Evolutionary conservation across 805 yeast genomes (phyloP).

Genomic region (Zygosaccharomyces bisporus): DNA sequence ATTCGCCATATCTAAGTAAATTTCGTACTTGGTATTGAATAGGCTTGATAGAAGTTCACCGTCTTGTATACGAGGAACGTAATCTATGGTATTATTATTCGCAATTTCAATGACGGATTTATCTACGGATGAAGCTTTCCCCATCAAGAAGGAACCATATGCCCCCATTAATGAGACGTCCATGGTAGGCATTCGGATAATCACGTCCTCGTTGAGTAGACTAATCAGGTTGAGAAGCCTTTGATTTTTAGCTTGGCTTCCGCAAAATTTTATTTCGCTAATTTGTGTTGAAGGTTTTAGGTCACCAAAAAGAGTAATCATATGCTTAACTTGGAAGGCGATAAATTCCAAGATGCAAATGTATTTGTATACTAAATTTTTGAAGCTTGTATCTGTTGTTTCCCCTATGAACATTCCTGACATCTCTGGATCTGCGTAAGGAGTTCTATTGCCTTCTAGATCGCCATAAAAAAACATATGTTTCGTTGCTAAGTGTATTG

Average conservation of each 20-base stretch:
- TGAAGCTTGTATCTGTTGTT: slow-evolving; percentile 34
- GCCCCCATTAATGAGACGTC: slow-evolving; percentile 22
- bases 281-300: slow-evolving; percentile 20
- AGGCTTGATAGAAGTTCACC: slow-evolving; percentile 11
- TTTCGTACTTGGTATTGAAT: slow-evolving; percentile 25
- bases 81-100: background rate
- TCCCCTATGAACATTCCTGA: slow-evolving; percentile 51
- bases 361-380: slow-evolving; percentile 42
- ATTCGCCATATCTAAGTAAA: slow-evolving; percentile 36
- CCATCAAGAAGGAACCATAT: slow-evolving; percentile 23
- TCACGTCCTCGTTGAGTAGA: slow-evolving; percentile 19
- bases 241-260: slow-evolving; percentile 50
- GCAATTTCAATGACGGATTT: slow-evolving; percentile 8
- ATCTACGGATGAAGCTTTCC: slow-evolving; percentile 15
- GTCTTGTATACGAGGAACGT: background rate
- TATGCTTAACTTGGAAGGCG: slow-evolving; percentile 46
- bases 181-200: slow-evolving; percentile 15
- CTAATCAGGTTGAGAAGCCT: slow-evolving; percentile 39
- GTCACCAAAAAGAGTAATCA: slow-evolving; percentile 33
- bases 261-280: slow-evolving; percentile 42
- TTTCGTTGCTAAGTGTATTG: slow-evolving; percentile 33
- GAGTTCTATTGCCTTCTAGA: slow-evolving; percentile 56
- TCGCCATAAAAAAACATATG: slow-evolving; percentile 51
- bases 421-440: slow-evolving; percentile 48
- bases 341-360: slow-evolving; percentile 48